Conservation (phyloP, 306 rosid genomes). For the Quercus wislizeni region DNA sequence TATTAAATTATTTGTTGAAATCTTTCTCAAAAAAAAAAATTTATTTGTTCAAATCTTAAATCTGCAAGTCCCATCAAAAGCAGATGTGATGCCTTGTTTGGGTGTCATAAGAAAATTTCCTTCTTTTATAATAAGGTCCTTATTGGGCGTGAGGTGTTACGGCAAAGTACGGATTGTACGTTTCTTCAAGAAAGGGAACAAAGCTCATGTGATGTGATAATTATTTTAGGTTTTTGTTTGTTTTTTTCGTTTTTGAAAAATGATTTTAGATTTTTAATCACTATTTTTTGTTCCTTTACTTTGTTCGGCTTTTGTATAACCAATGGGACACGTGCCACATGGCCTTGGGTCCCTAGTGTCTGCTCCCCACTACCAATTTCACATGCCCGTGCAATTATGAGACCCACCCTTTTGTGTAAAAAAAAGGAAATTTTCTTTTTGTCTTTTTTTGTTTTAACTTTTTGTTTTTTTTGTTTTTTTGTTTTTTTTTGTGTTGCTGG, state of each 20-base stretch:
- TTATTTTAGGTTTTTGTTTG: neutral
- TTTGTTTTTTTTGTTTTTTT: neutral
- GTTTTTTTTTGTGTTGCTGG: neutral
- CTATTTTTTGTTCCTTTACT: neutral
- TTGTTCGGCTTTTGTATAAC: neutral
- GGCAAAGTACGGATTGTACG: constrained; percentile 50
- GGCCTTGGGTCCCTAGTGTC: neutral
- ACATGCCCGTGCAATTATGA: constrained; percentile 1
- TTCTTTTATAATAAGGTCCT: neutral
- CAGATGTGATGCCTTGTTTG: neutral
- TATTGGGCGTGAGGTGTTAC: constrained; percentile 7
- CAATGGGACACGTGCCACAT: constrained; percentile 5
- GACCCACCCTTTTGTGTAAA: neutral
- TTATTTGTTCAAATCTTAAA: no score
- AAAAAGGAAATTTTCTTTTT: neutral
- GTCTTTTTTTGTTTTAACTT: neutral
- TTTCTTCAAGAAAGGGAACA: constrained; percentile 17
- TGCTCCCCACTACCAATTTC: neutral
- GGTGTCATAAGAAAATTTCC: no score
- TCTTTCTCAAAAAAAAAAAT: no score
- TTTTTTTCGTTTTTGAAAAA: constrained; percentile 5
- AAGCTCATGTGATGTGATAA: constrained; percentile 21
- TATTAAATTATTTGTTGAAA: no score
- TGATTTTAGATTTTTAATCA: neutral
- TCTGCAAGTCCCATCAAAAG: no score